Evolutionary conservation across 2,329 filamentous ascomycete genomes (phyloP).

Genomic region (Juglanconis oblonga): DNA sequence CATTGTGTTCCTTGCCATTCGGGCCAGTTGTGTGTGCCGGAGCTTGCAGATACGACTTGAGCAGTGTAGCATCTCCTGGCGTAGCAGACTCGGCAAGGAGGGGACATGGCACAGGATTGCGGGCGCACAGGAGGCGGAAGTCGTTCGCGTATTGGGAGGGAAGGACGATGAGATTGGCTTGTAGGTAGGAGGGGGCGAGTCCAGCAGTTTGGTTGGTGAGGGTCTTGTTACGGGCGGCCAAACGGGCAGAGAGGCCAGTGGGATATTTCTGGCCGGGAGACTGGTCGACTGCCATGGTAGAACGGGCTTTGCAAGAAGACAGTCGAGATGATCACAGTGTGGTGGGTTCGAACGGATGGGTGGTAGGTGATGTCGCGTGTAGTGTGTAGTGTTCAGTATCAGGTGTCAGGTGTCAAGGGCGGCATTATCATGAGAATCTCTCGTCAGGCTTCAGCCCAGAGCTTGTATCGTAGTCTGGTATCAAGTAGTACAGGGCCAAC

Average conservation of each 20-base stretch:
- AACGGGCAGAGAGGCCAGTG: conserved; percentile 39
- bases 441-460: not conserved
- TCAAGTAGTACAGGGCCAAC: not conserved
- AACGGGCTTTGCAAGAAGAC: not conserved
- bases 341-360: too few relatives aligned
- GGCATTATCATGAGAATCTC: not conserved
- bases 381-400: not conserved
- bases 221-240: conserved; percentile 38
- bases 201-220: conserved; percentile 48
- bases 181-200: conserved; percentile 52
- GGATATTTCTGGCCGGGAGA: not conserved
- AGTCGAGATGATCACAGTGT: not conserved
- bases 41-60: conserved; percentile 30
- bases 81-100: conserved; percentile 50
- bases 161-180: conserved; percentile 62
- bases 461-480: not conserved
- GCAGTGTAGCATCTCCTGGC: conserved; percentile 35
- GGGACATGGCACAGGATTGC: conserved; percentile 63
- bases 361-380: too few relatives aligned
- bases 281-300: not conserved
- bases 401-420: not conserved
- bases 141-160: conserved; percentile 54
- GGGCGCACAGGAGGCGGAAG: conserved; percentile 55
- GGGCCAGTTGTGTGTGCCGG: conserved; percentile 10
- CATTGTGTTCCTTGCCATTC: not conserved